Conservation (phyloP, 106 monocot genomes). For the Xerophyta viscosa region DNA sequence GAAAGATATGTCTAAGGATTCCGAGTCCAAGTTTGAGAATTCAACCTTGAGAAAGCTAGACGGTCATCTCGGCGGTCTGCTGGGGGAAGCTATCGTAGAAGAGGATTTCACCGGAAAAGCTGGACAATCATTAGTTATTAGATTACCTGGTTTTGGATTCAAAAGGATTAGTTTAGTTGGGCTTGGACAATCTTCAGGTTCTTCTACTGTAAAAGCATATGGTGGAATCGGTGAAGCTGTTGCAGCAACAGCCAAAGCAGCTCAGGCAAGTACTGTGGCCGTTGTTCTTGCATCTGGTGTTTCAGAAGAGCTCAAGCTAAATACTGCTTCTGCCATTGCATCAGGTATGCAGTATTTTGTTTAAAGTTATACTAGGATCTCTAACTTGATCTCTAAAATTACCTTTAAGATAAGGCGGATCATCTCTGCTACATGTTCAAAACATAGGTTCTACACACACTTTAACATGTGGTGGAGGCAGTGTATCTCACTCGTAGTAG, state of each 20-base stretch:
- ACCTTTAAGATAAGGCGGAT: too few species aligned
- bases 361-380: not conserved
- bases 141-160: constrained; percentile 70
- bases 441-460: too few species aligned
- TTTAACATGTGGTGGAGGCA: too few species aligned
- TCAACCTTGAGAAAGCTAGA: constrained; percentile 66
- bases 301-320: constrained; percentile 39
- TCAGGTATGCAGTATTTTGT: constrained; percentile 36
- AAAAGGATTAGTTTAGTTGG: constrained; percentile 72
- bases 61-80: constrained; percentile 57
- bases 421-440: too few species aligned
- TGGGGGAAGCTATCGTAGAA: constrained; percentile 64
- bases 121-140: constrained; percentile 77
- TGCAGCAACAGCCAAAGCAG: constrained; percentile 58
- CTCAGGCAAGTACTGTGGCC: constrained; percentile 68
- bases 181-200: constrained; percentile 32
- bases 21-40: constrained; percentile 81
- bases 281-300: constrained; percentile 60
- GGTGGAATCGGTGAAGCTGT: constrained; percentile 70
- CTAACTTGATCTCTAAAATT: too few species aligned
- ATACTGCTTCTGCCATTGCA: constrained; percentile 66
- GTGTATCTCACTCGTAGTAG: too few species aligned
- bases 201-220: constrained; percentile 28
- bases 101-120: constrained; percentile 93
- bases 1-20: constrained; percentile 72